Base-by-base conservation (phyloP, 495 filamentous ascomycete species). In the Xylaria sp. region DNA sequence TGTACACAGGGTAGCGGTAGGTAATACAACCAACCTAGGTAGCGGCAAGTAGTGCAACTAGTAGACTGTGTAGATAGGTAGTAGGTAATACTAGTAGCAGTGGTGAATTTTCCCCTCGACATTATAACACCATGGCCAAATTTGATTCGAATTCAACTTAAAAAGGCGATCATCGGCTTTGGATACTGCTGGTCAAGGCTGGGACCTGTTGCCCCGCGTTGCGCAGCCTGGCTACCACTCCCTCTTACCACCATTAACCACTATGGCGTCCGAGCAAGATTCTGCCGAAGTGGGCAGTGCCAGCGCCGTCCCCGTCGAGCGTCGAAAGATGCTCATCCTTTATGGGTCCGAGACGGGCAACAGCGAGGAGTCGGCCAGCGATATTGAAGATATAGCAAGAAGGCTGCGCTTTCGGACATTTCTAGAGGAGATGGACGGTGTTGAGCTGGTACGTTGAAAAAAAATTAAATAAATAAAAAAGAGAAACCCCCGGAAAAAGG, bases 261-360 rank as follows among this genome's bases (percentile, higher is more conserved):
- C 35, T 40, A 78, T 78, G 77, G 48, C 69, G n/a, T 50, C 68
- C 19, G 71, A 61, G 41, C 62, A 70, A 58, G 43, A 61, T 61
- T 3, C 71, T 46, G 64, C 64, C 55, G n/a, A 63, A 44, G 40
- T 26, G 15, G 64, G 26, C 55, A 37, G 46, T 29, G 37, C 31
- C 55, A 37, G 46, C 40, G 37, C 31, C 52, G 46, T 67, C 31
- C 35, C 61, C 15, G 55, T 76, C 26, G 77, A 79, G 37, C 79
- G 78, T 53, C 82, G 92, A 74, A 91, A 85, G 37, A 90, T 92
- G 55, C 86, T 97, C 62, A 85, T 99, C 50, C 88, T 97, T 48
- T 98, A 97, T 83, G 97, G 93, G 40, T 93, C 94, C 21, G 97
- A 99, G 82, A 97, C 94, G 0, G 96, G 97, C 53, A 98, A 94